These are phyloP conservation scores for Leccinum incarnatum DNA, from an alignment of 768 basidiomycete species.

Conservation along the genomic window DNA sequence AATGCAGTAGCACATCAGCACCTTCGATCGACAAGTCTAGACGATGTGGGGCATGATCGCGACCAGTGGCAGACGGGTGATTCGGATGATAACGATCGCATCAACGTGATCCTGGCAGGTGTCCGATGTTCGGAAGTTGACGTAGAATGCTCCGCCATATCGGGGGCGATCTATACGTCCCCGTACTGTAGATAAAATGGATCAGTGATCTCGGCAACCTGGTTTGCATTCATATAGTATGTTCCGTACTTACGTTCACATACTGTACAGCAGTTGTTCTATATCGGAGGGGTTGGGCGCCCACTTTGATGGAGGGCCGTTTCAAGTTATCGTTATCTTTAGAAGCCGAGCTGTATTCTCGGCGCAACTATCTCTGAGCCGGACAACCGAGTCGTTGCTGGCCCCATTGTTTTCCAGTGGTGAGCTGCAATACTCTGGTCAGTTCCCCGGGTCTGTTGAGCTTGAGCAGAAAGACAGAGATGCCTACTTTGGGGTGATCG, in stretches of 20 bases:
- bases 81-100: background rate
- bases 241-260: background rate
- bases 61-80: background rate
- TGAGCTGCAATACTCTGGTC: background rate
- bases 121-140: background rate
- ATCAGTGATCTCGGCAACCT: background rate
- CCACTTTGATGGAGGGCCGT: background rate
- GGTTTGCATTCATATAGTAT: background rate
- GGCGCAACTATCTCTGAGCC: background rate
- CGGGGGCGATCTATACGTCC: background rate
- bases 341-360: background rate
- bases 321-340: background rate
- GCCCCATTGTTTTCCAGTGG: background rate
- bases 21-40: background rate
- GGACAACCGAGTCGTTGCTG: background rate
- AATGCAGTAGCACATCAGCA: background rate
- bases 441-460: background rate
- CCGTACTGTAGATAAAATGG: background rate
- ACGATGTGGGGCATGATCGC: background rate
- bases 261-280: background rate
- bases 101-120: too few relatives aligned
- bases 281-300: background rate
- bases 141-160: background rate
- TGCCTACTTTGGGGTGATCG: background rate
- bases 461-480: background rate